Evolutionary conservation across 1,284 basidiomycete species (phyloP), one percentile per base, ranked within the genome.

Genomic region (Cerioporus squamosus): DNA sequence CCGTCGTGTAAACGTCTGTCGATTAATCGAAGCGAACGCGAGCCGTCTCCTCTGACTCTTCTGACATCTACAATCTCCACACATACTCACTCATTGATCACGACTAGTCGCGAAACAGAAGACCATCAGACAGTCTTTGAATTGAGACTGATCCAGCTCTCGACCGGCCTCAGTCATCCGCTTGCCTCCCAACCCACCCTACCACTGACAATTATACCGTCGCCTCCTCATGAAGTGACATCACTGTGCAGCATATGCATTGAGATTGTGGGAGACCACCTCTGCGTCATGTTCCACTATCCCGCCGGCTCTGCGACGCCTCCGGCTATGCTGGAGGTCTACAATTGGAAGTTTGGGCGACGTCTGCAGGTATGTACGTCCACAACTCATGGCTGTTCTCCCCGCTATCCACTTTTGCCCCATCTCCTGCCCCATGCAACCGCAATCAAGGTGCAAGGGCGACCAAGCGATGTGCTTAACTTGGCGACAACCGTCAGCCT

Each of bases 201-300:
- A 15, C 58, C 64, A 5, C 70, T 66, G 17, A 59, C 60, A 14
- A 53, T 53, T 1, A 51, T 65, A n/a, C 53, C 51, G 24, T 44
- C 44, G 1, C 49, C 55, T 9, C 54, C 57, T 3, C 51, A 55
- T 2, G 33, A 48, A 3, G 46, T 61, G 2, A 49, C 33, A 50
- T 64, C 66, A 0, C 51, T 59, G 4, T 77, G 75, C 14, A 67
- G 72, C 6, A 70, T 81, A 36, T 75, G 77, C 18, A 75, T 82
- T 46, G 81, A 82, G 61, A 80, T 82, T 51, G 77, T 81, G 9
- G 81, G 81, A 4, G 72, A 78, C 17, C 50, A 57, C 15, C 68
- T 79, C 15, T 69, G 63, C 24, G 61, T 61, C 45, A 40, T 64
- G 51, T 61, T 59, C 44, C 54, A 73, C 10, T 68, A 66, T 31